Evolutionary conservation across 495 filamentous ascomycete genomes (phyloP), one percentile per base, ranked within the genome.

Genomic region (Cairneyella variabilis): DNA sequence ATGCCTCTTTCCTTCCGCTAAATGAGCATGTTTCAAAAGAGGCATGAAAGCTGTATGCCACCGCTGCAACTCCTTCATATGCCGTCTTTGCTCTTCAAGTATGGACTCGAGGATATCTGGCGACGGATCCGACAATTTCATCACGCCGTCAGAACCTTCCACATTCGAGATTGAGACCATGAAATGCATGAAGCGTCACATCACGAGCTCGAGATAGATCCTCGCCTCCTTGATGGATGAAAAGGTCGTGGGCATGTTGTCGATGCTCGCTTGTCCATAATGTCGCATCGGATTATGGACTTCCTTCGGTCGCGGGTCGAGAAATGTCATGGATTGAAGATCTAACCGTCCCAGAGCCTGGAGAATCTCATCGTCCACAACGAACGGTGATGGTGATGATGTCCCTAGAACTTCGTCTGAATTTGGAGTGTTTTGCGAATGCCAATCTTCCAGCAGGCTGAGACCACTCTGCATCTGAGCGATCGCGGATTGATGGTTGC

Each of bases 341-440:
- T 48, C 23, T 10, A 48, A 26, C n/a, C 44, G 22, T 3, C 23
- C 44, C 14, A 48, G 26, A 48, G 44, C 44, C 16, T 48, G 44
- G 3, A 48, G 3, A 4, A 48, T 8, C 16, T 48, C 44, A 27
- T 48, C 44, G 11, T 48, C 10, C 3, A 48, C 16, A 21, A 21
- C 22, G 32, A 4, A 28, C 17, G 44, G 44, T 3, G 11, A n/a
- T 32, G 44, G 44, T 5, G 23, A 30, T 4, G 22, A 3, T 14
- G 44, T 48, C 10, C 44, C 44, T 14, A 48, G 8, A 8, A 28
- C 12, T 3, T 48, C 21, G 16, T 48, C 11, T 9, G 11, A 4
- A 3, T 14, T 17, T 16, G 14, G 4, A 6, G 44, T 28, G 14
- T 28, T 32, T 18, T 28, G 3, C 6, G 3, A 3, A 8, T 30